A percentile compares a stretch with the other conserved stretches of the same genome.
Conservation (phyloP, 176 grass and related monocot genomes). For the Bromus sterilis region DNA sequence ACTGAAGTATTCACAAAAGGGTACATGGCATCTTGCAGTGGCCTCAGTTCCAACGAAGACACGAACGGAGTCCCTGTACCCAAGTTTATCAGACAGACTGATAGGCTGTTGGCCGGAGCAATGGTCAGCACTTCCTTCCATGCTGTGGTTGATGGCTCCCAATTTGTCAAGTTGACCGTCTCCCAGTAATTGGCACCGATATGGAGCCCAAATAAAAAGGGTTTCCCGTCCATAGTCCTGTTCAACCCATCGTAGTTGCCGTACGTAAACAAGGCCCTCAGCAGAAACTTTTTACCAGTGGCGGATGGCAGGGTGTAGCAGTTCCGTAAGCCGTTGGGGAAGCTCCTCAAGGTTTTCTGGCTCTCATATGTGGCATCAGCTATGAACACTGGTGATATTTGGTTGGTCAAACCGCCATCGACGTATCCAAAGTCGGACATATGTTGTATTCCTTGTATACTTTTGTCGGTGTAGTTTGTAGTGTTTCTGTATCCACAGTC, state of each 20-base stretch:
- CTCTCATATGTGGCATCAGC: background rate
- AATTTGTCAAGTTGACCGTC: background rate
- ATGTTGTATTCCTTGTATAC: background rate
- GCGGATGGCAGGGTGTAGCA: background rate
- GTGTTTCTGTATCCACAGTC: background rate
- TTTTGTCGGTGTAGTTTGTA: background rate
- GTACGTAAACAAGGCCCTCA: background rate
- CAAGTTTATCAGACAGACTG: background rate
- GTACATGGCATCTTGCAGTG: background rate
- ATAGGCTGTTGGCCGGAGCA: background rate
- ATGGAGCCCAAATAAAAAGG: background rate
- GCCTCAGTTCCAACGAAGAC: background rate
- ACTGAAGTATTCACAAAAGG: background rate
- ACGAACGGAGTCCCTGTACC: constrained; percentile 10
- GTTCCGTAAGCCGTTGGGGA: background rate
- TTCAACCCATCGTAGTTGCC: constrained; percentile 1
- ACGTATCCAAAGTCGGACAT: background rate
- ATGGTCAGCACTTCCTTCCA: background rate
- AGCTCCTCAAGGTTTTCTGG: background rate
- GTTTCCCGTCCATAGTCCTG: background rate
- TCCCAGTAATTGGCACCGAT: constrained; percentile 7
- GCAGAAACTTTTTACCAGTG: background rate
- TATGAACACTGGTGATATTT: background rate
- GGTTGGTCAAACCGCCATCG: background rate
- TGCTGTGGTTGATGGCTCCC: fast-evolving